phyloP scores from a whole-genome alignment of 176 grass and related monocot genomes.

The Otatea glauca region DNA sequence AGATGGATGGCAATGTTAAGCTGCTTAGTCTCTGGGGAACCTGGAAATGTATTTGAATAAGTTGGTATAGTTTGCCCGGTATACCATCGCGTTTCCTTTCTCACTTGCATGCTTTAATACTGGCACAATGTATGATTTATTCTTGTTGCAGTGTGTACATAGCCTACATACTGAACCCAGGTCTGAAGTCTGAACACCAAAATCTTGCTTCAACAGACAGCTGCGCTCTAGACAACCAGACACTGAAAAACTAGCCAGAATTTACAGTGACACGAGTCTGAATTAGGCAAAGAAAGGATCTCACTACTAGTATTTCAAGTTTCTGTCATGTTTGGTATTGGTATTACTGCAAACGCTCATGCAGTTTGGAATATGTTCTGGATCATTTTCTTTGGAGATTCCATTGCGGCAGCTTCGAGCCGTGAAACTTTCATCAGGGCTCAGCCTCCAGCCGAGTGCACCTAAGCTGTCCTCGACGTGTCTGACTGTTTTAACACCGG shows the following conservation, averaged over 20 bases:
- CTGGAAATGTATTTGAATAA: conserved; percentile 38
- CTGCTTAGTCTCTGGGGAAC: conserved; percentile 23
- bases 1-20: conserved; percentile 28
- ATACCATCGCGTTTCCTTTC: not conserved
- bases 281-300: not conserved
- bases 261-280: conserved; percentile 14
- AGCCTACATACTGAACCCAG: not conserved
- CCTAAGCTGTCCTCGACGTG: conserved; percentile 82
- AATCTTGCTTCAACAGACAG: no score
- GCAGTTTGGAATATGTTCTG: conserved; percentile 92
- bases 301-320: not conserved
- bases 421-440: conserved; percentile 61
- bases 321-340: not conserved
- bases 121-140: not conserved
- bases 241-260: not conserved
- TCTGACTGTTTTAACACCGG: conserved; percentile 70
- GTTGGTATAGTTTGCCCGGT: not conserved
- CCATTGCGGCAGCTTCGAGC: conserved; percentile 73
- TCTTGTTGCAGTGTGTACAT: not conserved
- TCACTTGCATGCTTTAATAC: not conserved
- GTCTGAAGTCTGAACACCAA: not conserved
- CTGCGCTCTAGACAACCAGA: not conserved
- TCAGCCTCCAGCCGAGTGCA: conserved; percentile 77
- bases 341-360: conserved; percentile 28
- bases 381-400: conserved; percentile 78